A percentile compares a stretch with the other conserved stretches of the same genome.
phyloP scores from a whole-genome alignment of 306 rosid species.

The Cotoneaster glaucophyllus region DNA sequence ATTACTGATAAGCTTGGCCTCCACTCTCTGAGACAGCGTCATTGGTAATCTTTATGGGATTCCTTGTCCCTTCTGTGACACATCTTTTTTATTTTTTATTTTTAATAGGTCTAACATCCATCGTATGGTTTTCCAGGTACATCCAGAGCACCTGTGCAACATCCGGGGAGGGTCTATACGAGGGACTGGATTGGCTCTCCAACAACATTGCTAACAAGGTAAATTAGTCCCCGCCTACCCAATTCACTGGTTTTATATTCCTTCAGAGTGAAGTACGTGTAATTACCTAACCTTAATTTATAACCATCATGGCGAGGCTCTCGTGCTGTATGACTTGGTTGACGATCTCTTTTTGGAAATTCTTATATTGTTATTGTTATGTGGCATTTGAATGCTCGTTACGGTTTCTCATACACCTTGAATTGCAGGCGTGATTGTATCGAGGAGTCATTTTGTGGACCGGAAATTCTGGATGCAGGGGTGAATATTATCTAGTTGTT shows the following conservation, averaged over 20 bases:
- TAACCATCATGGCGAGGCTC: too few species aligned
- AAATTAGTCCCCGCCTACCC: not conserved
- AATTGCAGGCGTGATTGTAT: slow-evolving; percentile 55
- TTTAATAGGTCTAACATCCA: slow-evolving; percentile 7
- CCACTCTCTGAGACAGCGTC: slow-evolving; percentile 98
- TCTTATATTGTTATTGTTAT: not conserved
- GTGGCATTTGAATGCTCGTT: not conserved
- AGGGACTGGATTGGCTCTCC: slow-evolving; percentile 99
- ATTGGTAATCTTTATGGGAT: slow-evolving; percentile 53
- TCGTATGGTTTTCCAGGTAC: slow-evolving; percentile 57
- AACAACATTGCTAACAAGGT: slow-evolving; percentile 99
- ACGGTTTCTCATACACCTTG: not conserved
- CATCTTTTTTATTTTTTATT: not conserved
- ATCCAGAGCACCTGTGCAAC: slow-evolving; percentile 99
- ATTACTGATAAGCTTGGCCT: slow-evolving; percentile 99
- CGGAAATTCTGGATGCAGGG: slow-evolving; percentile 91
- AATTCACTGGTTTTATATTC: not conserved
- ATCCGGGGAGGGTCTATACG: slow-evolving; percentile 98
- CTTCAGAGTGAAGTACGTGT: not conserved
- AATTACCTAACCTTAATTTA: too few species aligned
- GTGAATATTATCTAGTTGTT: slow-evolving; percentile 77
- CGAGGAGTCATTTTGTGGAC: slow-evolving; percentile 36
- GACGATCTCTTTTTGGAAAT: not conserved
- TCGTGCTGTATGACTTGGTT: not conserved
- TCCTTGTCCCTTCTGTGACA: not conserved